phyloP scores from a whole-genome alignment of 352 stramenopile genomes.

The Globisporangium spiculum region DNA sequence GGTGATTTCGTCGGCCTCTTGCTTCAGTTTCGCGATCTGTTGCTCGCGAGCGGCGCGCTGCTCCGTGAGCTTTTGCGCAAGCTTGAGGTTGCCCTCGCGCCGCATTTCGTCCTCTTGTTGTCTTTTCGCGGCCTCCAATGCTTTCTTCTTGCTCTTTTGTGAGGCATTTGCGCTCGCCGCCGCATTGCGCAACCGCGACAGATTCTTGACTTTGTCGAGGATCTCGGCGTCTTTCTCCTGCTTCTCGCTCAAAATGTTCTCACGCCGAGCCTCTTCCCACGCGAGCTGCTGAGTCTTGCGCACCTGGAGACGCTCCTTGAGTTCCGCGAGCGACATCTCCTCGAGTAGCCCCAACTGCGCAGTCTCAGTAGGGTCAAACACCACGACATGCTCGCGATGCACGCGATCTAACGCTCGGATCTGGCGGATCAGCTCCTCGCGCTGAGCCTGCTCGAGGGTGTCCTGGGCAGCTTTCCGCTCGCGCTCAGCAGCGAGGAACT shows the following conservation, averaged over 20 bases:
- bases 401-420: constrained; percentile 81
- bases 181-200: constrained; percentile 61
- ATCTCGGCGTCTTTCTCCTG: constrained; percentile 77
- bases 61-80: constrained; percentile 68
- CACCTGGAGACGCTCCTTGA: constrained; percentile 77
- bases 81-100: constrained; percentile 62
- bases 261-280: constrained; percentile 64
- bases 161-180: constrained; percentile 63
- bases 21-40: constrained; percentile 45
- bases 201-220: constrained; percentile 71
- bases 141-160: constrained; percentile 54
- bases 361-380: constrained; percentile 91
- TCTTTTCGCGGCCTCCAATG: constrained; percentile 44
- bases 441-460: constrained; percentile 61
- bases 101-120: constrained; percentile 57
- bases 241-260: constrained; percentile 70
- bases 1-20: constrained; percentile 60
- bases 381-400: constrained; percentile 71
- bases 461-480: constrained; percentile 60
- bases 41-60: constrained; percentile 48
- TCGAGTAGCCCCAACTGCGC: constrained; percentile 84
- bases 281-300: constrained; percentile 68
- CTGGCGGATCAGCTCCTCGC: constrained; percentile 84
- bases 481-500: constrained; percentile 57
- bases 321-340: constrained; percentile 91